Conservation (phyloP, 345 rosid genomes). For the Cardamine resedifolia region DNA sequence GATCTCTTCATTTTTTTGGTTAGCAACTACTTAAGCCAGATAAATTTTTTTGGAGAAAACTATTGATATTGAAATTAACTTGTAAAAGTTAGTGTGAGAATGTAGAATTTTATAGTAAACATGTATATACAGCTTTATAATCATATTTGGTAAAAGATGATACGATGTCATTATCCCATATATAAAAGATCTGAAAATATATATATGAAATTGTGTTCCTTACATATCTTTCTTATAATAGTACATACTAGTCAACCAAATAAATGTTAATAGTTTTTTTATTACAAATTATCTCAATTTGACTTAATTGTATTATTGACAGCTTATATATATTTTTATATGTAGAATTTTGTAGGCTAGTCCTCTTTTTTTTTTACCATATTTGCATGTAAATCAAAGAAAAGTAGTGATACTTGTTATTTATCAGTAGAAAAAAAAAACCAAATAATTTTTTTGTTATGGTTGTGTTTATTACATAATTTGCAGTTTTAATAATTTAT, state of each 20-base stretch:
- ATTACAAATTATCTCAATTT: too few relatives aligned
- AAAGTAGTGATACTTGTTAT: not conserved
- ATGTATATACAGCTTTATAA: too few relatives aligned
- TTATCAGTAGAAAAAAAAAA: not conserved
- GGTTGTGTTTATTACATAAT: not conserved
- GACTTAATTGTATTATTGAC: too few relatives aligned
- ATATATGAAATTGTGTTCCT: too few relatives aligned
- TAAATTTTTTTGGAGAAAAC: not conserved
- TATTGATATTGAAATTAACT: not conserved
- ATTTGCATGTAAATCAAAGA: not conserved
- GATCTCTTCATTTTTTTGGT: not conserved
- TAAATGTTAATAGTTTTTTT: not conserved
- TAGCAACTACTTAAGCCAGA: not conserved
- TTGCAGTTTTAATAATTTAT: not conserved
- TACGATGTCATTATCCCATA: too few relatives aligned
- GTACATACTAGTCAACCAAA: not conserved
- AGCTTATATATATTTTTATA: too few relatives aligned
- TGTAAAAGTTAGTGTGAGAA: too few relatives aligned
- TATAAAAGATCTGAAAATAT: too few relatives aligned
- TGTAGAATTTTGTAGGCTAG: too few relatives aligned
- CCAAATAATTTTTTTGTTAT: too few relatives aligned
- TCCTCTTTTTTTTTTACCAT: not conserved
- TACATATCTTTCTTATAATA: not conserved
- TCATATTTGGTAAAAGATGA: too few relatives aligned
- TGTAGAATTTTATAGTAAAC: too few relatives aligned